Conservation (phyloP, 306 rosid genomes). For the Calophaca sinica region DNA sequence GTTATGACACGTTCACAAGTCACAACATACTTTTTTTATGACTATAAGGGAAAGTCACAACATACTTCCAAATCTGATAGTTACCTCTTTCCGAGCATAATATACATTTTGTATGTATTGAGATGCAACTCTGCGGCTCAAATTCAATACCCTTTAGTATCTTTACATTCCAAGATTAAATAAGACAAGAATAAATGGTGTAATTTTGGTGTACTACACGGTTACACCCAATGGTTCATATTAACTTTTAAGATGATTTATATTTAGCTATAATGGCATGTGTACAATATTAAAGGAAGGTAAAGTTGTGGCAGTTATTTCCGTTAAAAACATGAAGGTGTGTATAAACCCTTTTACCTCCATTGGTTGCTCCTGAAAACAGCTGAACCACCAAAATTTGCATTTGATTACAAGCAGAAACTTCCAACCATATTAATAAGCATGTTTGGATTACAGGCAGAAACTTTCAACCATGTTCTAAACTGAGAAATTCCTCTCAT, state of each 20-base stretch:
- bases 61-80: too few species aligned
- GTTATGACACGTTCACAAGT: too few species aligned
- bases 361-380: slow-evolving; percentile 38
- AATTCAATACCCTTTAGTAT: background rate
- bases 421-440: background rate
- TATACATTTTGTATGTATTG: too few species aligned
- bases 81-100: too few species aligned
- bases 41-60: too few species aligned
- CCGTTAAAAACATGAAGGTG: background rate
- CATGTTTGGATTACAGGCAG: background rate
- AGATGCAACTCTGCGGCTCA: too few species aligned
- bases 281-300: slow-evolving; percentile 30
- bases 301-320: slow-evolving; percentile 36
- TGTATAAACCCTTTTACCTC: slow-evolving; percentile 30
- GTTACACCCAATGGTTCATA: background rate
- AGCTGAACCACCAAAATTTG: slow-evolving; percentile 36
- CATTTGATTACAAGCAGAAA: background rate
- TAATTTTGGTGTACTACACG: background rate
- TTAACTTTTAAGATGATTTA: background rate
- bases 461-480: background rate
- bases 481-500: background rate
- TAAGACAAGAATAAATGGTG: slow-evolving; percentile 3
- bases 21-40: too few species aligned
- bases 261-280: slow-evolving; percentile 19
- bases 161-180: slow-evolving; percentile 20